phyloP scores from a whole-genome alignment of 805 yeast species.

The Ogataea pini region DNA sequence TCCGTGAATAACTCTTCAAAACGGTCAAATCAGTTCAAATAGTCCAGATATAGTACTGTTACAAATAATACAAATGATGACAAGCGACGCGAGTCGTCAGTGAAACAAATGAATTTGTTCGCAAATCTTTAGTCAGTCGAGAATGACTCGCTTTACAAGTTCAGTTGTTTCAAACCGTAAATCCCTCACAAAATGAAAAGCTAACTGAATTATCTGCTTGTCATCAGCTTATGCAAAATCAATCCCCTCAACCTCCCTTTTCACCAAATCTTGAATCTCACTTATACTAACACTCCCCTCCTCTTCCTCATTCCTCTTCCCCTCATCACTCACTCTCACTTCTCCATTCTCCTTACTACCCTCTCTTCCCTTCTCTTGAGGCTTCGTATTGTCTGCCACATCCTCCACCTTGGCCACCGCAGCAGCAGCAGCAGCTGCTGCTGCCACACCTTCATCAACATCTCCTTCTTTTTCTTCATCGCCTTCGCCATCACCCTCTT shows the following conservation, averaged over 20 bases:
- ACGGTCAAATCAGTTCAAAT: too few species aligned
- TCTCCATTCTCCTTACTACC: not conserved
- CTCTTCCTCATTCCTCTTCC: conserved; percentile 1
- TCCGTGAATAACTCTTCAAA: not conserved
- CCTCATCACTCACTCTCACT: not conserved
- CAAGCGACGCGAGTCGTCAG: too few species aligned
- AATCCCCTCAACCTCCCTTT: conserved; percentile 23
- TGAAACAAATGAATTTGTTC: too few species aligned
- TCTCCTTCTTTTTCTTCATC: not conserved
- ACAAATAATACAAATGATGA: not conserved
- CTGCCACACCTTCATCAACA: not conserved
- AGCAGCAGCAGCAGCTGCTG: not conserved
- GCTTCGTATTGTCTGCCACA: not conserved
- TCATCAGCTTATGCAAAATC: conserved; percentile 12
- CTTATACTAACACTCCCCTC: conserved; percentile 17
- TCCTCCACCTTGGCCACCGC: not conserved
- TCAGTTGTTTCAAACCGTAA: too few species aligned
- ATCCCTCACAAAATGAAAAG: too few species aligned
- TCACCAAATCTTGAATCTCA: conserved; percentile 22
- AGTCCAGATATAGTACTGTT: not conserved
- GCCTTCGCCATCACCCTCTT: not conserved
- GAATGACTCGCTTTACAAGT: too few species aligned
- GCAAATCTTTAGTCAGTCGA: too few species aligned
- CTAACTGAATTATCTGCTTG: not conserved
- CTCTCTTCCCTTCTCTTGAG: not conserved